phyloP scores from a whole-genome alignment of 768 basidiomycete genomes.

The Sarcodon aspratus region DNA sequence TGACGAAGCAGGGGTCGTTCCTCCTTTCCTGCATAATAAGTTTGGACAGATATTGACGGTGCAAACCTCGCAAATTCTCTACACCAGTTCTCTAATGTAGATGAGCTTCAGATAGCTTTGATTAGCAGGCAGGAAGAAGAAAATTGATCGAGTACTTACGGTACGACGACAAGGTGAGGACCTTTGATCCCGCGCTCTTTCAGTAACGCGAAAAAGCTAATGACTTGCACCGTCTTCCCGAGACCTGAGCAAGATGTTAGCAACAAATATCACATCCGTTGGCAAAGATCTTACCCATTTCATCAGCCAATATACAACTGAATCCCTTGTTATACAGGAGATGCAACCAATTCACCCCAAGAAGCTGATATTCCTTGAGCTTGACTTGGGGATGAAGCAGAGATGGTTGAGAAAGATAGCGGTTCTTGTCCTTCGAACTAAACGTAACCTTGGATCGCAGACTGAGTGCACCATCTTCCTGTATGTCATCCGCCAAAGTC shows the following conservation, averaged over 20 bases:
- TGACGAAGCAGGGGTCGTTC: conserved; percentile 69
- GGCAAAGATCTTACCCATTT: conserved; percentile 69
- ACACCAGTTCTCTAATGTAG: conserved; percentile 97
- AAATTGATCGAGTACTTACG: conserved; percentile 41
- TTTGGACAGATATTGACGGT: conserved; percentile 73
- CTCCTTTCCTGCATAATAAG: conserved; percentile 90
- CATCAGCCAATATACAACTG: conserved; percentile 96
- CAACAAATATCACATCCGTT: conserved; percentile 4
- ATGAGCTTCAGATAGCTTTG: conserved; percentile 48
- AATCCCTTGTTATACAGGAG: conserved; percentile 68
- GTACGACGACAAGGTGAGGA: conserved; percentile 90
- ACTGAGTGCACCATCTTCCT: conserved; percentile 54
- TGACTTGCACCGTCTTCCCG: conserved; percentile 98
- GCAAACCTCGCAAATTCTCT: conserved; percentile 91
- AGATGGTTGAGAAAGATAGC: conserved; percentile 65
- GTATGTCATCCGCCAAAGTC: conserved; percentile 17
- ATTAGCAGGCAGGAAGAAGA: not conserved
- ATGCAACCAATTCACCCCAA: conserved; percentile 97
- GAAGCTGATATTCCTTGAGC: conserved; percentile 93
- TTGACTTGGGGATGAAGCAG: conserved; percentile 52
- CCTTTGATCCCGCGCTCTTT: conserved; percentile 71
- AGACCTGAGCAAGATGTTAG: conserved; percentile 45
- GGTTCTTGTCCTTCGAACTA: conserved; percentile 40
- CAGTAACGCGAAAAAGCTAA: conserved; percentile 87
- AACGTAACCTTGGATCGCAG: conserved; percentile 35